A percentile compares a stretch with the other conserved stretches of the same genome.
Evolutionary conservation across 2,329 filamentous ascomycete genomes (phyloP).

Genomic region (Myriosclerotinia curreyana): DNA sequence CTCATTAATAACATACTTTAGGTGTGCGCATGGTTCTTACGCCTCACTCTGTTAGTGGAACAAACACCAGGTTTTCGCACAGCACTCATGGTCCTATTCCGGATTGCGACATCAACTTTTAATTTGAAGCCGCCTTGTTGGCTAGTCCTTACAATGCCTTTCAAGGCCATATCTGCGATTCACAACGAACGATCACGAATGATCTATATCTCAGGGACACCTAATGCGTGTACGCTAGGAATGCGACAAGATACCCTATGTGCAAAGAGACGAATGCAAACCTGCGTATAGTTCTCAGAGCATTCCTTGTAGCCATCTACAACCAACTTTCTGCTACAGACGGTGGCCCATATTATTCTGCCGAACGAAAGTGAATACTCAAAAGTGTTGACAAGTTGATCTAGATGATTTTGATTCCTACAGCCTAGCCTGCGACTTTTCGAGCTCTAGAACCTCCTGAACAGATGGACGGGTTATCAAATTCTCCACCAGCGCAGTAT

Average conservation of each 20-base stretch:
- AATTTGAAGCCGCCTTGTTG: background rate
- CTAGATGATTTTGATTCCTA: background rate
- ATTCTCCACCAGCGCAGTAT: constrained; percentile 26
- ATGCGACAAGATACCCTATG: background rate
- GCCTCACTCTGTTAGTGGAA: too few relatives aligned
- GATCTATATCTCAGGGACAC: too few relatives aligned
- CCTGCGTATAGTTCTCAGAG: background rate
- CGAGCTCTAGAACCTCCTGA: background rate
- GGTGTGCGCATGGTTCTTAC: too few relatives aligned
- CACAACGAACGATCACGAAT: too few relatives aligned
- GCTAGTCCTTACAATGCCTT: background rate
- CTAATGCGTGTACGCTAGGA: too few relatives aligned
- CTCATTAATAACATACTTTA: too few relatives aligned
- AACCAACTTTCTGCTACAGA: background rate
- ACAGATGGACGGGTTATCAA: constrained; percentile 18
- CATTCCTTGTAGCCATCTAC: background rate
- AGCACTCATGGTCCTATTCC: too few relatives aligned
- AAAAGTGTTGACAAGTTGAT: background rate
- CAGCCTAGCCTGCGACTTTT: background rate
- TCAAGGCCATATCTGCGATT: background rate
- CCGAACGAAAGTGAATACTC: background rate
- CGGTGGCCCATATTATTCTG: too few relatives aligned
- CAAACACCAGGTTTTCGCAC: too few relatives aligned
- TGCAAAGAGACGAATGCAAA: background rate
- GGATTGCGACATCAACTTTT: background rate